Percentiles rank a stretch among this genome's conserved stretches.
phyloP scores from a whole-genome alignment of 2,329 filamentous ascomycete genomes.

The Cercospora sesami region DNA sequence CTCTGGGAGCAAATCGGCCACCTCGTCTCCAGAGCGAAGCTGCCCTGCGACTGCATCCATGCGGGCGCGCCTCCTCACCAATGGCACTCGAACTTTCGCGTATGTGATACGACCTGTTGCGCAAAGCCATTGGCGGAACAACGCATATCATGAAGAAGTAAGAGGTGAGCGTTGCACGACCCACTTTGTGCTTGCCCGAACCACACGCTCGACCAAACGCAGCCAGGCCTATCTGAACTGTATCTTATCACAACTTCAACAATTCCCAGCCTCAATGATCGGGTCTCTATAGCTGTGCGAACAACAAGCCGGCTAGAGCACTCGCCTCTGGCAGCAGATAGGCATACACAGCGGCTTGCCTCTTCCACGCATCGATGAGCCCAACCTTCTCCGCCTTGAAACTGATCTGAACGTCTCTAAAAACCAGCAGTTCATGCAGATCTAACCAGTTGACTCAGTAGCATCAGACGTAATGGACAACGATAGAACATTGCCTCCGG shows the following conservation, averaged over 20 bases:
- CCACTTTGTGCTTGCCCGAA: slow-evolving; percentile 1
- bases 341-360: neutral
- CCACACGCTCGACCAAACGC: neutral
- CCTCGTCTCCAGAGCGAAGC: neutral
- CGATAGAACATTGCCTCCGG: neutral
- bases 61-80: no score
- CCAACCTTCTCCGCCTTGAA: neutral
- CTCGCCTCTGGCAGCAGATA: neutral
- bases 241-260: neutral
- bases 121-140: neutral
- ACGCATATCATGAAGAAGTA: neutral
- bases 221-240: neutral
- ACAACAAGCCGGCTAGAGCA: neutral
- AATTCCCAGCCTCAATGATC: neutral
- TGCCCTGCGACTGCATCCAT: neutral
- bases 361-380: neutral
- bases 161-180: neutral
- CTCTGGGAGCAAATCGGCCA: no score
- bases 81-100: no score
- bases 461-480: neutral
- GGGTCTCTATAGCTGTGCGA: neutral
- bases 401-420: neutral
- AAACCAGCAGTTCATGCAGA: neutral
- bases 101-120: neutral
- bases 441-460: neutral